These are phyloP conservation scores for Saccharata proteae DNA, from an alignment of 2,329 filamentous ascomycete genomes.

Conservation along the genomic window DNA sequence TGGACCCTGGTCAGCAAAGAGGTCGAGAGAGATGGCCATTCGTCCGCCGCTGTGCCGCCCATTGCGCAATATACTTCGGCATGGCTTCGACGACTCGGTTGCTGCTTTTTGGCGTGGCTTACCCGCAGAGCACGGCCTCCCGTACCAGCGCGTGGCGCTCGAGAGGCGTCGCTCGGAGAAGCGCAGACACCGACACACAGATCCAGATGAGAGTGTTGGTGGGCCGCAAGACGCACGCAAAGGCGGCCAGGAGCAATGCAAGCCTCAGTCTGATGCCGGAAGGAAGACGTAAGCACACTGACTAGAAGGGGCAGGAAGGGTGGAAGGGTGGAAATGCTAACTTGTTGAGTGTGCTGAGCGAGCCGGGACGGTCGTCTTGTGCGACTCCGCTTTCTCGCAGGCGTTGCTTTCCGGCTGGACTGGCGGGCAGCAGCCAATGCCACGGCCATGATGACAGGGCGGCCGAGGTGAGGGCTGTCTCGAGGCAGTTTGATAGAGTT, in stretches of 20 bases:
- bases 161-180: constrained; percentile 32
- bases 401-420: neutral
- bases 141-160: constrained; percentile 43
- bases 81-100: no score
- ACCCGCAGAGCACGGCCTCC: constrained; percentile 52
- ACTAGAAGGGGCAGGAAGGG: no score
- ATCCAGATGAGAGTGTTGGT: constrained; percentile 85
- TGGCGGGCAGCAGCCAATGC: constrained; percentile 37
- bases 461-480: constrained; percentile 72
- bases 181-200: constrained; percentile 46
- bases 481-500: constrained; percentile 87
- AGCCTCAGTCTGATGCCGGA: constrained; percentile 22
- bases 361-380: no score
- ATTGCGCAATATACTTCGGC: no score
- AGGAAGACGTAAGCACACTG: no score
- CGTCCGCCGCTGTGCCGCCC: no score
- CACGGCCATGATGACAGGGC: constrained; percentile 83
- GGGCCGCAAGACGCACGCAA: constrained; percentile 76
- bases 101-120: no score
- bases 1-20: constrained; percentile 1
- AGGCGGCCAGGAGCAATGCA: constrained; percentile 62
- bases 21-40: no score
- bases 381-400: no score
- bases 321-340: no score
- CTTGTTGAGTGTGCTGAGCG: no score